Base-by-base conservation (phyloP, 2,329 filamentous ascomycete species). In the Hirsutella rhossiliensis region DNA sequence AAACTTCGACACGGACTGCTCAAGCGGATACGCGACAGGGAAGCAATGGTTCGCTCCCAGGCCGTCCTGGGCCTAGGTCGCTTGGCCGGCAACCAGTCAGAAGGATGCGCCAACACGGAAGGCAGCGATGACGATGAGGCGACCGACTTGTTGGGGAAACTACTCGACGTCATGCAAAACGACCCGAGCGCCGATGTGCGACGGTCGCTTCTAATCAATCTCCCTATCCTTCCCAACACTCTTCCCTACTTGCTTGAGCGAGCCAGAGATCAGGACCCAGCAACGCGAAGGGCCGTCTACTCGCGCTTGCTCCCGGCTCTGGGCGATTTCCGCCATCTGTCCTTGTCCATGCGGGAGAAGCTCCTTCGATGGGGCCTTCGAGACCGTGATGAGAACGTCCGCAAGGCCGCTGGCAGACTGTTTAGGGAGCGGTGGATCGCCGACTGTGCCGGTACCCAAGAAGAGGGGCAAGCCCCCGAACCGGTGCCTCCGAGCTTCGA, bases 391-490 rank as follows among this genome's bases (percentile, higher is more conserved):
- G 90, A 97, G 52, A 87, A 84, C 53, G 92, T 98, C 12, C 80
- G 89, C 43, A 94, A 95, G 61, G 90, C 90, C 9, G 86, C 92
- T 4, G 87, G 85, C 8, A 82, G 86, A 39, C 71, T 97, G 7
- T 98, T 98, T 66, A 80, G 84, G 48, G 89, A 96, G 57, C 79
- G 87, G n/a, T 98, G 92, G 92, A 90, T 98, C 48, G 90, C 97
- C 58, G 87, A 97, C 57, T 96, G 89, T 54, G 88, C 85, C 6
- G 82, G 82, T 2, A 71, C 76, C 1, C 75, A 77, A 41, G 70
- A 72, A 17, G 76, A 74, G 11, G 75, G 75, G 28, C 73, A 73
- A 40, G 71, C 73, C 5, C 65, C 65, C 15, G 72, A 78, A 46
- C 65, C 76, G 6, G 72, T 76, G 1, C 72, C 74, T 1, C 84